A percentile compares a stretch with the other conserved stretches of the same genome.
Conservation (phyloP, 495 filamentous ascomycete species). For the Hypoxylon perforatum region DNA sequence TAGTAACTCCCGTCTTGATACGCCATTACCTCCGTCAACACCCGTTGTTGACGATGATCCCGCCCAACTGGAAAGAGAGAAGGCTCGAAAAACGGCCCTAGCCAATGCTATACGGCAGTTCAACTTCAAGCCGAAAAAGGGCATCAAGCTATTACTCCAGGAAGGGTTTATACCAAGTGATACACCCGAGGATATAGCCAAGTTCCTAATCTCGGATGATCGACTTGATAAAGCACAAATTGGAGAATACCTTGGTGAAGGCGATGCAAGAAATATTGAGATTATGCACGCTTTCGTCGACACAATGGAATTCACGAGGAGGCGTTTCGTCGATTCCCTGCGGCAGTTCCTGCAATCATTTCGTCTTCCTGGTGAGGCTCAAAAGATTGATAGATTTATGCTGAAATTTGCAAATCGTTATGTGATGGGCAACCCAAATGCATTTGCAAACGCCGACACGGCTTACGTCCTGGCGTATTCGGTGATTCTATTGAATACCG, state of each 20-base stretch:
- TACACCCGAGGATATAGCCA: constrained; percentile 82
- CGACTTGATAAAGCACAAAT: constrained; percentile 89
- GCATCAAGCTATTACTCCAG: constrained; percentile 82
- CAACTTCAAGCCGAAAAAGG: constrained; percentile 97
- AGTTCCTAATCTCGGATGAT: constrained; percentile 79
- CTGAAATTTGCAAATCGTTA: constrained; percentile 98
- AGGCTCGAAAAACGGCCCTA: constrained; percentile 91
- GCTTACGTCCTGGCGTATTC: constrained; percentile 96
- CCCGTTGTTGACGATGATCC: constrained; percentile 89
- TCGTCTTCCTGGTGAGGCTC: constrained; percentile 92
- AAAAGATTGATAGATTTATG: constrained; percentile 99
- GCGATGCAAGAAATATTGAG: constrained; percentile 88
- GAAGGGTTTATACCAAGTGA: constrained; percentile 87
- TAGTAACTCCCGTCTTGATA: constrained; percentile 65
- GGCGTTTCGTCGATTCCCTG: constrained; percentile 91
- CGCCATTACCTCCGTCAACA: constrained; percentile 74
- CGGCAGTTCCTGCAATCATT: constrained; percentile 94
- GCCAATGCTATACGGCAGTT: constrained; percentile 90
- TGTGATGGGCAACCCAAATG: constrained; percentile 92
- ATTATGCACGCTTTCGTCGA: constrained; percentile 99
- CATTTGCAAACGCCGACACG: constrained; percentile 97
- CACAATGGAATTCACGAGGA: constrained; percentile 91
- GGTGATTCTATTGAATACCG: constrained; percentile 96
- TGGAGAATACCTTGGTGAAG: constrained; percentile 95
- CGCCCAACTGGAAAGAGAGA: constrained; percentile 88